phyloP scores from a whole-genome alignment of 1,139 yeast species.

The Suhomyces guaymorum region DNA sequence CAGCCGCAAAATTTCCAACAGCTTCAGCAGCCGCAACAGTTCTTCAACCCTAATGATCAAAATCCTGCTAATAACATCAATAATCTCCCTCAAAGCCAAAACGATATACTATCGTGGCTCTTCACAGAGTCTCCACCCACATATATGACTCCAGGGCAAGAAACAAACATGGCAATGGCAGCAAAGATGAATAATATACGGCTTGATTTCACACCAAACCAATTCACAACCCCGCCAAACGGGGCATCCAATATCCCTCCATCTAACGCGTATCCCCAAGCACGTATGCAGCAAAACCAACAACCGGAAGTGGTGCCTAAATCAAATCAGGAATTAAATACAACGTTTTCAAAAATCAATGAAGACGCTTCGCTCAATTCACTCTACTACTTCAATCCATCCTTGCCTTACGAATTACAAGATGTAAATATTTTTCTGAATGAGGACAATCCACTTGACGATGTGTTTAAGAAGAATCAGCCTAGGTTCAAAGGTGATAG shows the following conservation, averaged over 20 bases:
- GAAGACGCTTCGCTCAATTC: no score
- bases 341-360: no score
- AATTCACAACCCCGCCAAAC: constrained; percentile 6
- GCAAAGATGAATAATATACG: not conserved
- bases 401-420: constrained; percentile 23
- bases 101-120: constrained; percentile 45
- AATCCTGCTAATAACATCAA: no score
- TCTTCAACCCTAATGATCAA: no score
- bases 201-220: constrained; percentile 3
- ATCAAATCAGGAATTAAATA: no score
- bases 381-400: constrained; percentile 12
- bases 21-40: no score
- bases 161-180: not conserved
- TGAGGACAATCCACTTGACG: constrained; percentile 44
- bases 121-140: constrained; percentile 28
- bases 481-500: constrained; percentile 2
- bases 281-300: not conserved
- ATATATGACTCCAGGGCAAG: constrained; percentile 4
- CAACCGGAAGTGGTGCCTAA: constrained; percentile 3
- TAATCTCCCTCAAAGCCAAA: constrained; percentile 24
- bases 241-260: constrained; percentile 9
- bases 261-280: not conserved
- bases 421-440: constrained; percentile 40
- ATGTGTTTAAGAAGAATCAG: constrained; percentile 25
- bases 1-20: no score